Conservation (phyloP, 2,329 filamentous ascomycete genomes). For the Neobulgaria alba region DNA sequence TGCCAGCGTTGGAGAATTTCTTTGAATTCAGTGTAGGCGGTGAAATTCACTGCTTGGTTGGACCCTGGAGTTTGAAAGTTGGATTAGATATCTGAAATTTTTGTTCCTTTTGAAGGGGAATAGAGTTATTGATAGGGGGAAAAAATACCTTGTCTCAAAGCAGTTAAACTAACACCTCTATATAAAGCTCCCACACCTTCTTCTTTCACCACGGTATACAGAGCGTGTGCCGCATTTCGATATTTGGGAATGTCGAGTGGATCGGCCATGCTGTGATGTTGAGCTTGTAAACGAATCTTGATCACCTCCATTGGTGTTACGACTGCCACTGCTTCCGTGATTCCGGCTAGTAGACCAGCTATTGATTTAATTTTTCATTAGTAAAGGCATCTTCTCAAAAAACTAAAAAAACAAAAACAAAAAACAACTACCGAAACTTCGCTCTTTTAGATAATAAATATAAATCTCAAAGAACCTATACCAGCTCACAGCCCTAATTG, state of each 20-base stretch:
- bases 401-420: no score
- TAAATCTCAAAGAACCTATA: no score
- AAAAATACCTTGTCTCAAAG: conserved; percentile 83
- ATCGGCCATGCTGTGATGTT: conserved; percentile 96
- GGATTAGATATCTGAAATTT: no score
- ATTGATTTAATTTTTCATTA: conserved; percentile 2
- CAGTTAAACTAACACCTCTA: conserved; percentile 87
- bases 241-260: conserved; percentile 95
- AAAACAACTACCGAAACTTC: neutral
- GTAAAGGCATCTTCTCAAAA: no score
- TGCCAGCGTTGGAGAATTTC: conserved; percentile 64
- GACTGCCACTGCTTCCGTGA: conserved; percentile 92
- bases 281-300: conserved; percentile 96
- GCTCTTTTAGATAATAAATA: neutral
- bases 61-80: no score
- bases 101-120: no score
- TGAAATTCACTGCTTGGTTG: conserved; percentile 99
- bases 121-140: neutral
- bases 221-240: conserved; percentile 76
- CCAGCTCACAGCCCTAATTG: no score
- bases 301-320: conserved; percentile 99
- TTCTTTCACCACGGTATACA: conserved; percentile 85
- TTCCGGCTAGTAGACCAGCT: conserved; percentile 84
- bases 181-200: conserved; percentile 85
- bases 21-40: conserved; percentile 92